Percentiles rank a stretch among this genome's conserved stretches.
phyloP scores from a whole-genome alignment of 148 eudicot genomes.

The Fagopyrum tataricum region DNA sequence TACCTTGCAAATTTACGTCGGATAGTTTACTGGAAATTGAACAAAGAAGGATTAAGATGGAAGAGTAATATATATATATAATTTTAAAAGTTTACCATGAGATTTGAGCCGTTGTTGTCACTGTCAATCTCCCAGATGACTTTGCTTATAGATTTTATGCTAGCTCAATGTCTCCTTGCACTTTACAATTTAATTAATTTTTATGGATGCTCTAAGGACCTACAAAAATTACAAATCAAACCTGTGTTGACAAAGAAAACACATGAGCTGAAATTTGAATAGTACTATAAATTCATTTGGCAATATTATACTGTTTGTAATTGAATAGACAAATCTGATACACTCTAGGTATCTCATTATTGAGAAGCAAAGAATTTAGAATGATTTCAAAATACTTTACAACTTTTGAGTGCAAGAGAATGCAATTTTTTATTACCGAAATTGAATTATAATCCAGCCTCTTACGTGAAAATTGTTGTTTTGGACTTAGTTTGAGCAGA shows the following conservation, averaged over 20 bases:
- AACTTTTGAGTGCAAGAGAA: background rate
- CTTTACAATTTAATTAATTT: background rate
- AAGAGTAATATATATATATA: no score
- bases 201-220: constrained; percentile 2
- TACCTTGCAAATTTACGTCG: no score
- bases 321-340: background rate
- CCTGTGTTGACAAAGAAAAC: background rate
- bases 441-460: background rate
- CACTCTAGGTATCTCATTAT: constrained; percentile 4
- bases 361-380: background rate
- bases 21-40: no score
- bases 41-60: no score
- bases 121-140: background rate
- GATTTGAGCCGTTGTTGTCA: background rate
- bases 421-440: background rate
- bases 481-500: background rate
- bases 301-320: background rate
- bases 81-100: background rate
- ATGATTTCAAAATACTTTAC: background rate
- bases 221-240: background rate
- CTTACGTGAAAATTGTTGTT: background rate
- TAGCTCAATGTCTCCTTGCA: background rate
- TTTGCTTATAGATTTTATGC: constrained; percentile 1
- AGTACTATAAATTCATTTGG: no score
- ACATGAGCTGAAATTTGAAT: background rate